phyloP scores from a whole-genome alignment of 345 rosid genomes.

The Abelmoschus esculentus region DNA sequence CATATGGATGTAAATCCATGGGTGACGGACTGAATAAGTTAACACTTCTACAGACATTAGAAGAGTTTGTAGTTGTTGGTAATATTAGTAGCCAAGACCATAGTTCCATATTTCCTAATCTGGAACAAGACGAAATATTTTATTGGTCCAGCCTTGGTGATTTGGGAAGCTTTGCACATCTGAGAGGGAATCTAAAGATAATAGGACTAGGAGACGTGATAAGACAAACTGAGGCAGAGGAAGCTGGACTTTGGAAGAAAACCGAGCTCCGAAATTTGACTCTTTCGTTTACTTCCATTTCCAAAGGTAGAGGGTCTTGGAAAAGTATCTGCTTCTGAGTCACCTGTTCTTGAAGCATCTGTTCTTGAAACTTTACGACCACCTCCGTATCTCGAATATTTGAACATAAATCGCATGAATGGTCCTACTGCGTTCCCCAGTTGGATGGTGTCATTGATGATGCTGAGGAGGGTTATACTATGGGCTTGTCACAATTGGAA shows the following conservation, averaged over 20 bases:
- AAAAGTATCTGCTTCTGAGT: background rate
- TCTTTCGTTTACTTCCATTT: background rate
- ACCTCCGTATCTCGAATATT: background rate
- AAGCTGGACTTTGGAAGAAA: background rate
- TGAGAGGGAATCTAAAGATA: background rate
- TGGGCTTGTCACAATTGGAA: background rate
- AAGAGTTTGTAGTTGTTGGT: background rate
- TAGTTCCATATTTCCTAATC: too few species aligned
- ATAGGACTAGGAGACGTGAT: slow-evolving; percentile 2
- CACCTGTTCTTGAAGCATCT: background rate
- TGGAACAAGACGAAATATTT: too few species aligned
- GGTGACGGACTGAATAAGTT: background rate
- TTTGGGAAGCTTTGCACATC: background rate
- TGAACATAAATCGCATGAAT: background rate
- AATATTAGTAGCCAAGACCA: too few species aligned
- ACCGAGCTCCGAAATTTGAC: background rate
- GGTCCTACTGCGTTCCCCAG: background rate
- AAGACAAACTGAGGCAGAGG: background rate
- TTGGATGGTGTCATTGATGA: background rate
- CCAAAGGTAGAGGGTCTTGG: background rate
- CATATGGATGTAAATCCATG: background rate
- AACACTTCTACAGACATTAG: background rate
- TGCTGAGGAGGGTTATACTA: background rate
- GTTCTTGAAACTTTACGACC: background rate
- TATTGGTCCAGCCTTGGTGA: background rate